Evolutionary conservation across 257 asterid genomes (phyloP).

Genomic region (Lycium barbarum): DNA sequence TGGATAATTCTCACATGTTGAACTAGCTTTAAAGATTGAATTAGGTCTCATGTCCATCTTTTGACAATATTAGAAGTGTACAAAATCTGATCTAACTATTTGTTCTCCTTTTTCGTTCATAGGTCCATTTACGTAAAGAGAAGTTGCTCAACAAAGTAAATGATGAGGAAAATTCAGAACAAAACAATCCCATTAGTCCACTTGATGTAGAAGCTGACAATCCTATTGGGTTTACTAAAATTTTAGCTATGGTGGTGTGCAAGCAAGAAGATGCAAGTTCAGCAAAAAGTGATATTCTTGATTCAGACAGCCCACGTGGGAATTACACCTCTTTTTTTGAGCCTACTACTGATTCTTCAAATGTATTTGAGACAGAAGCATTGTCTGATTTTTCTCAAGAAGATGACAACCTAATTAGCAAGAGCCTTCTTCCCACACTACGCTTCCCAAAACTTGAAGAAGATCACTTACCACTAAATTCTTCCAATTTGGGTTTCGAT

Average conservation of each 20-base stretch:
- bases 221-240: not conserved
- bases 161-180: conserved; percentile 38
- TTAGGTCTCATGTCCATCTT: too few relatives aligned
- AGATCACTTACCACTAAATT: conserved; percentile 62
- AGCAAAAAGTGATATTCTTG: conserved; percentile 74
- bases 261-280: conserved; percentile 68
- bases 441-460: conserved; percentile 62
- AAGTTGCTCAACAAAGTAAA: conserved; percentile 50
- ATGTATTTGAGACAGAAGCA: conserved; percentile 48
- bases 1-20: too few relatives aligned
- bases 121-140: conserved; percentile 69
- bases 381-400: conserved; percentile 63
- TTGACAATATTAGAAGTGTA: not conserved
- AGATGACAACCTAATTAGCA: conserved; percentile 46
- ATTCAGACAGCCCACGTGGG: conserved; percentile 71
- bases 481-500: conserved; percentile 70
- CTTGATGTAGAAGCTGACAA: conserved; percentile 35
- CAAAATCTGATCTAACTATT: not conserved
- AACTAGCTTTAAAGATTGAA: too few relatives aligned
- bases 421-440: conserved; percentile 44
- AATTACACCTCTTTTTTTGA: conserved; percentile 47
- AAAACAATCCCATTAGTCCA: conserved; percentile 30
- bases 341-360: conserved; percentile 59
- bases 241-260: conserved; percentile 30
- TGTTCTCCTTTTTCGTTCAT: not conserved